Percentiles rank a stretch among this genome's conserved stretches.
Evolutionary conservation across 2,329 filamentous ascomycete genomes (phyloP).

Genomic region (Ophiosphaerella korrae): DNA sequence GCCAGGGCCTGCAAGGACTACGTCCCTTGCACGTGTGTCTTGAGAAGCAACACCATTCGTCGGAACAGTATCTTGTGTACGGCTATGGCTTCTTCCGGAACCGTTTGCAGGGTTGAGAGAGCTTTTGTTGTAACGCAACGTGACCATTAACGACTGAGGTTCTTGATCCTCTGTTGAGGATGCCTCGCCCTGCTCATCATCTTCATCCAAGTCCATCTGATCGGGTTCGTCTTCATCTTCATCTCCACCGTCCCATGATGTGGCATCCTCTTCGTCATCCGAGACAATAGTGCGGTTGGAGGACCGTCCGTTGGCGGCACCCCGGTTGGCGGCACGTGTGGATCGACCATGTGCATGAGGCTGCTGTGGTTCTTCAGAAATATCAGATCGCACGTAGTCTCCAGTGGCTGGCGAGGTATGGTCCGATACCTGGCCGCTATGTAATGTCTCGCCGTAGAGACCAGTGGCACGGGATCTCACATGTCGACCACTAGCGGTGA

Average conservation of each 20-base stretch:
- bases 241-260: conserved; percentile 72
- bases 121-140: conserved; percentile 56
- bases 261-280: conserved; percentile 69
- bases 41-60: conserved; percentile 1
- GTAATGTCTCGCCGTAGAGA: conserved; percentile 66
- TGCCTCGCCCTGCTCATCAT: conserved; percentile 42
- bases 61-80: background rate
- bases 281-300: conserved; percentile 55
- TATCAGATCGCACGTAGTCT: conserved; percentile 51
- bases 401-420: conserved; percentile 50
- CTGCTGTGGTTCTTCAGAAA: conserved; percentile 54
- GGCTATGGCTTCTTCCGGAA: background rate
- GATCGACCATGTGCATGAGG: conserved; percentile 48
- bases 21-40: background rate
- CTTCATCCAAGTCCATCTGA: conserved; percentile 67
- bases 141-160: conserved; percentile 72
- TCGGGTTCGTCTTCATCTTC: conserved; percentile 76
- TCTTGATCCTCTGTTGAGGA: conserved; percentile 50
- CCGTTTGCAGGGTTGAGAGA: conserved; percentile 6
- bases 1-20: conserved; percentile 1
- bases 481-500: conserved; percentile 87
- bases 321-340: conserved; percentile 41
- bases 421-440: conserved; percentile 58
- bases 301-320: conserved; percentile 24
- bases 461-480: conserved; percentile 68